These are phyloP conservation scores for Lophiotrema nucula DNA, from an alignment of 495 filamentous ascomycete genomes.

Conservation along the genomic window DNA sequence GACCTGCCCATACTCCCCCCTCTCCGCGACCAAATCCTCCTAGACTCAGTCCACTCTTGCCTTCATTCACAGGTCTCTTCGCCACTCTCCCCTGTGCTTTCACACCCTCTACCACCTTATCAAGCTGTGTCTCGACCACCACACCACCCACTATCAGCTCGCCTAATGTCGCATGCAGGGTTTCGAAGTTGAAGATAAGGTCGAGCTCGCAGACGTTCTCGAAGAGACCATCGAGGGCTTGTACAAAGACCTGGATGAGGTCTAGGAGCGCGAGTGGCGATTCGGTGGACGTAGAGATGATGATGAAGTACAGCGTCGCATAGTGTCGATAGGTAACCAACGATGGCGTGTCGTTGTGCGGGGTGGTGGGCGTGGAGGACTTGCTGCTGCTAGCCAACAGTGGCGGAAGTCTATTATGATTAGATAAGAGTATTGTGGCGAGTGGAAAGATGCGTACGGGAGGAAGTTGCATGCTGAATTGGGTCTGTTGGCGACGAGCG, in stretches of 20 bases:
- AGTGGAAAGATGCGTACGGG: slow-evolving; percentile 49
- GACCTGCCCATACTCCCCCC: slow-evolving; percentile 24
- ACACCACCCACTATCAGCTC: slow-evolving; percentile 98
- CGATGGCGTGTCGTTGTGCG: slow-evolving; percentile 81
- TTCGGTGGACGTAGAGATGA: slow-evolving; percentile 96
- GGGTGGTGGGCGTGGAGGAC: slow-evolving; percentile 47
- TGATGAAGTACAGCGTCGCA: slow-evolving; percentile 95
- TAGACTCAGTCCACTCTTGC: slow-evolving; percentile 42
- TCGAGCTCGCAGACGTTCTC: slow-evolving; percentile 98
- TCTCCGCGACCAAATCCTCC: slow-evolving; percentile 48
- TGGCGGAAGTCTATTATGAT: slow-evolving; percentile 58
- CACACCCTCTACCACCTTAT: slow-evolving; percentile 83
- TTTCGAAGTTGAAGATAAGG: slow-evolving; percentile 98
- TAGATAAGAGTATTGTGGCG: slow-evolving; percentile 26
- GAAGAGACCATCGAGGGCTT: slow-evolving; percentile 89
- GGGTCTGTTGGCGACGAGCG: slow-evolving; percentile 87
- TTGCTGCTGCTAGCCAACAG: slow-evolving; percentile 62
- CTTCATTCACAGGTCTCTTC: slow-evolving; percentile 57
- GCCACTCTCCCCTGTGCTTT: slow-evolving; percentile 71
- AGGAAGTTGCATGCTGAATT: slow-evolving; percentile 95
- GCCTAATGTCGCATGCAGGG: slow-evolving; percentile 81
- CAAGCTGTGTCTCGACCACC: slow-evolving; percentile 88
- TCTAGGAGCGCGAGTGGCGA: slow-evolving; percentile 93
- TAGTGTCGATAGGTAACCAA: slow-evolving; percentile 98
- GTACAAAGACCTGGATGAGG: slow-evolving; percentile 96